These are phyloP conservation scores for Macrotyloma uniflorum DNA, from an alignment of 306 rosid species.

Conservation along the genomic window DNA sequence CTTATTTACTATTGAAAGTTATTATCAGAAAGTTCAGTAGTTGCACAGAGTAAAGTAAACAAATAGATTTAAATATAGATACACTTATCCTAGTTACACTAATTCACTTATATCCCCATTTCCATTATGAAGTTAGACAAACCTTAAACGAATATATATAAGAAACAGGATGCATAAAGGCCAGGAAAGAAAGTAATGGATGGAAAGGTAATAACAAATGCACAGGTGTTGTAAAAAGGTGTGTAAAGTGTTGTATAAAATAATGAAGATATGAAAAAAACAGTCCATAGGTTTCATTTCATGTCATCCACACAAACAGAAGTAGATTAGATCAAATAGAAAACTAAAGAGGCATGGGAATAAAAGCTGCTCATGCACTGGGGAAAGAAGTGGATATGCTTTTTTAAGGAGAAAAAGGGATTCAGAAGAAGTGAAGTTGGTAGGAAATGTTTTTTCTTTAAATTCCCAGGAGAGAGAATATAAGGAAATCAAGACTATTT, in stretches of 20 bases:
- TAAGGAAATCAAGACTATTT: background rate
- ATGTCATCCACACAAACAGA: slow-evolving; percentile 36
- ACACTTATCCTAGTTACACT: background rate
- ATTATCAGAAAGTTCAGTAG: too few relatives aligned
- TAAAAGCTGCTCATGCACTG: background rate
- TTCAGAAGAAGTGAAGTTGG: slow-evolving; percentile 31
- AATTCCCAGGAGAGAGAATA: background rate
- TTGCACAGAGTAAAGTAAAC: background rate
- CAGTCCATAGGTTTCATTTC: slow-evolving; percentile 24
- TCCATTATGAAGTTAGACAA: background rate
- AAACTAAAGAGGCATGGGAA: slow-evolving; percentile 23
- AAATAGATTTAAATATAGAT: background rate
- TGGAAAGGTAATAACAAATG: background rate
- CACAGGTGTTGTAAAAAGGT: background rate
- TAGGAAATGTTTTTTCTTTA: background rate
- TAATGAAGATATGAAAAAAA: slow-evolving; percentile 38
- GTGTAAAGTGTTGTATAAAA: slow-evolving; percentile 32
- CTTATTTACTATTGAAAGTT: too few relatives aligned
- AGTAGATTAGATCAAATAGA: slow-evolving; percentile 29
- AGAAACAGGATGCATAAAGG: background rate
- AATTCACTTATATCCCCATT: background rate
- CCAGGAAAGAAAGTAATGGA: background rate
- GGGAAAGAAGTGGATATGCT: slow-evolving; percentile 14
- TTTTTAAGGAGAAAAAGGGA: slow-evolving; percentile 6
- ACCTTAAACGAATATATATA: background rate